Conservation (phyloP, 768 basidiomycete species). For the Tubosaeta brunneosetosa region DNA sequence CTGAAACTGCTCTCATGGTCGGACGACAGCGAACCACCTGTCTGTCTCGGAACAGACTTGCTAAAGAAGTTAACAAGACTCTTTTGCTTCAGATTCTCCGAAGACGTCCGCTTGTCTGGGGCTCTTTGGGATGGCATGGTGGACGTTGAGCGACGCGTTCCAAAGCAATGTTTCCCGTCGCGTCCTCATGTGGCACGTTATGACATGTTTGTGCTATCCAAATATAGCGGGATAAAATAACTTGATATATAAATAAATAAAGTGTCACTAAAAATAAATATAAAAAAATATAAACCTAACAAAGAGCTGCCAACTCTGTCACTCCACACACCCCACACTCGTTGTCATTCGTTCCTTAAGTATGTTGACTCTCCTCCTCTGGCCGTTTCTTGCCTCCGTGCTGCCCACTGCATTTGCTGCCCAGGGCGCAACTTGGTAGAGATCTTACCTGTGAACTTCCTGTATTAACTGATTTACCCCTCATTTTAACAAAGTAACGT, state of each 20-base stretch:
- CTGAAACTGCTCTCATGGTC: constrained; percentile 43
- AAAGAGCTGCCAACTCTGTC: background rate
- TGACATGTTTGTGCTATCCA: constrained; percentile 14
- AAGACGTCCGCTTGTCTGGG: constrained; percentile 35
- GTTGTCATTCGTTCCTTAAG: constrained; percentile 9
- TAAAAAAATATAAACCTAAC: background rate
- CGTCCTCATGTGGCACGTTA: constrained; percentile 16
- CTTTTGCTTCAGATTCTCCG: constrained; percentile 60
- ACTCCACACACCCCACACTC: constrained; percentile 7
- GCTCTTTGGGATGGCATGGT: constrained; percentile 15
- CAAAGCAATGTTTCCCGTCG: background rate
- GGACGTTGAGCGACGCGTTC: constrained; percentile 5
- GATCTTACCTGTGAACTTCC: background rate
- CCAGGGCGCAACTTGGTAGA: constrained; percentile 28
- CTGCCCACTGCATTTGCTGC: constrained; percentile 17
- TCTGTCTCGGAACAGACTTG: constrained; percentile 33
- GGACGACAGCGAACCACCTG: constrained; percentile 37
- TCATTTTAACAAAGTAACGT: constrained; percentile 28
- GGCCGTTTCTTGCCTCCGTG: constrained; percentile 14
- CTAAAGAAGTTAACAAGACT: constrained; percentile 67
- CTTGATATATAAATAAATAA: background rate
- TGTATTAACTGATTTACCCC: background rate
- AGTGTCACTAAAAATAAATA: background rate
- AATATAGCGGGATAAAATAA: background rate
- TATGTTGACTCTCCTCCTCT: constrained; percentile 20